phyloP scores from a whole-genome alignment of 805 yeast genomes.

The Lipomyces sp. region DNA sequence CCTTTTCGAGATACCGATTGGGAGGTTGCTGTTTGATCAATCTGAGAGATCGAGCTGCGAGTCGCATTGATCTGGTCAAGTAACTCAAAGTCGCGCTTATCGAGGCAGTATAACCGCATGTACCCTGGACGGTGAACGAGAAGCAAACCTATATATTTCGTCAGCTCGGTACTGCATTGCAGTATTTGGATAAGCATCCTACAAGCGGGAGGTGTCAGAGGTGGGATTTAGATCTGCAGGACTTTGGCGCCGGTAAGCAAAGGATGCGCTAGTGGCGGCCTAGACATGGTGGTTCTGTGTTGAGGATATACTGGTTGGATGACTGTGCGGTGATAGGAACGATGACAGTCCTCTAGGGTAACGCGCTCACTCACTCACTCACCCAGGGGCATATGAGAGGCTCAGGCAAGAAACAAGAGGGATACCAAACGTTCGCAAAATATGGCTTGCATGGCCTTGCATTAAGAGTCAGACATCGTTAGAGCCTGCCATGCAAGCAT shows the following conservation, averaged over 20 bases:
- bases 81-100: constrained; percentile 78
- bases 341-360: too few species aligned
- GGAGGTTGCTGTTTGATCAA: too few species aligned
- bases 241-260: constrained; percentile 52
- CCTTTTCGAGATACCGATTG: too few species aligned
- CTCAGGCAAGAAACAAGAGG: too few species aligned
- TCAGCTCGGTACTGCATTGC: constrained; percentile 60
- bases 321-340: too few species aligned
- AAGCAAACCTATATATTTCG: constrained; percentile 83
- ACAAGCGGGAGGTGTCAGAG: constrained; percentile 67
- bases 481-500: too few species aligned
- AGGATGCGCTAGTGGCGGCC: constrained; percentile 80
- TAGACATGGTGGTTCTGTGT: constrained; percentile 95
- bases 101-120: constrained; percentile 85
- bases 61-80: constrained; percentile 45
- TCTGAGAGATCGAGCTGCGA: constrained; percentile 29
- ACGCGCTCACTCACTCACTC: too few species aligned
- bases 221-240: constrained; percentile 83
- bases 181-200: constrained; percentile 68
- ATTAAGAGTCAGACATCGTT: too few species aligned
- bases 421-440: too few species aligned
- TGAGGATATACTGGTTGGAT: too few species aligned
- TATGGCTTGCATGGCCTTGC: too few species aligned
- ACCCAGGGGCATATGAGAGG: too few species aligned
- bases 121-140: constrained; percentile 95